Conservation (phyloP, 371 early-diverging fungal species). For the Mortierella sp. region DNA sequence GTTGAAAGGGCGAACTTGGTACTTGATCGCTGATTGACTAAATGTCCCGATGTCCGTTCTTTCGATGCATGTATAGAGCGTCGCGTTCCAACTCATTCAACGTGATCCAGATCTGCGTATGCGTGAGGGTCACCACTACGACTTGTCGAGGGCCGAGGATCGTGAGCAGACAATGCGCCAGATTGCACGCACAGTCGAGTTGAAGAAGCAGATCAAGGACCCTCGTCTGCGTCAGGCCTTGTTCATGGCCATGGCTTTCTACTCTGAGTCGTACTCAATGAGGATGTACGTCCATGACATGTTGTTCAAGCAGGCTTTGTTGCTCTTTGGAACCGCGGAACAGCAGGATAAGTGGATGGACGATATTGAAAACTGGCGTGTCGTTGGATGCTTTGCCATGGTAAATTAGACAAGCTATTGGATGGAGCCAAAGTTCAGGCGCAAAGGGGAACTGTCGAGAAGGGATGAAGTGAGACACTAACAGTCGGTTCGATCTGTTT, state of each 20-base stretch:
- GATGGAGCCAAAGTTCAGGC: no score
- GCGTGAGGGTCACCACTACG: constrained; percentile 65
- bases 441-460: no score
- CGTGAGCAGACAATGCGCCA: constrained; percentile 76
- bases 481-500: background rate
- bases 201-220: constrained; percentile 50
- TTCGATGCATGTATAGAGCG: constrained; percentile 3
- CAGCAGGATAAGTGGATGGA: constrained; percentile 68
- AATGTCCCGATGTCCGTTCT: background rate
- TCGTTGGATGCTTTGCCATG: constrained; percentile 80
- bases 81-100: constrained; percentile 63
- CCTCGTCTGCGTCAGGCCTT: constrained; percentile 43
- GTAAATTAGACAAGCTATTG: constrained; percentile 39
- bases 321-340: constrained; percentile 67
- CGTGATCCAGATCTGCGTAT: constrained; percentile 68
- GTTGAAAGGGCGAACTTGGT: no score
- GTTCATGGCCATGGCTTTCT: constrained; percentile 55
- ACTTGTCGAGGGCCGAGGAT: constrained; percentile 64
- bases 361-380: constrained; percentile 60
- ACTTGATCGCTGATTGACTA: no score
- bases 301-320: constrained; percentile 66
- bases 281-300: constrained; percentile 69
- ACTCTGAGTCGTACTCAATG: constrained; percentile 73
- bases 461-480: background rate
- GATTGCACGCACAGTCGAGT: constrained; percentile 58